Conservation (phyloP, 345 rosid species). For the Gossypium arboreum region DNA sequence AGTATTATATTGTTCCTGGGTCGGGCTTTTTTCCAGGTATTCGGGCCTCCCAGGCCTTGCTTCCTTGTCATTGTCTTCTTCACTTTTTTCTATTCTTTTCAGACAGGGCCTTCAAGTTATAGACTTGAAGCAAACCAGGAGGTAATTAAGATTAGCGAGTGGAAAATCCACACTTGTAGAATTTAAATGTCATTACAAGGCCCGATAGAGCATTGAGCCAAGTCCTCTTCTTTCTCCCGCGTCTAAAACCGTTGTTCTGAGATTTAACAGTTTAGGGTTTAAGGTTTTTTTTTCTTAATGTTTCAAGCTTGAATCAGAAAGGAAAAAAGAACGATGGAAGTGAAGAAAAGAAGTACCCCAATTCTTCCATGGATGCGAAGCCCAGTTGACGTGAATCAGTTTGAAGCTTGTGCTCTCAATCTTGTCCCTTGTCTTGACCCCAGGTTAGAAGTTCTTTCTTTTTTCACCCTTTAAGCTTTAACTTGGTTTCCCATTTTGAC, state of each 20-base stretch:
- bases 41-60: not conserved
- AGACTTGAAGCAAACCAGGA: too few species aligned
- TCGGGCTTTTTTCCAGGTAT: not conserved
- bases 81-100: too few species aligned
- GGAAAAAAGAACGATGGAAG: constrained; percentile 23
- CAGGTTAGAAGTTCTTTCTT: constrained; percentile 34
- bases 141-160: too few species aligned
- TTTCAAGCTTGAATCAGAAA: not conserved
- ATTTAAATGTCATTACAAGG: not conserved
- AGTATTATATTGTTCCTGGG: not conserved
- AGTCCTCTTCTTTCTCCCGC: not conserved
- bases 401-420: constrained; percentile 51
- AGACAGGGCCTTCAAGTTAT: too few species aligned
- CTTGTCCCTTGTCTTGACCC: constrained; percentile 73
- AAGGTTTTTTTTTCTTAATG: too few species aligned
- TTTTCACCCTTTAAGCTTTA: not conserved
- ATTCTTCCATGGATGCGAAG: constrained; percentile 93
- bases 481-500: not conserved
- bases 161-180: too few species aligned
- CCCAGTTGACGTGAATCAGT: constrained; percentile 57
- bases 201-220: not conserved
- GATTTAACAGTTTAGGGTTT: not conserved
- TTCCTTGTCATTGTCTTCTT: not conserved
- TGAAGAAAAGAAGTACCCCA: constrained; percentile 36
- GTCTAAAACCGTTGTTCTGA: not conserved